Conservation (phyloP, 2,329 filamentous ascomycete genomes). For the Calonectria multiphialidica region DNA sequence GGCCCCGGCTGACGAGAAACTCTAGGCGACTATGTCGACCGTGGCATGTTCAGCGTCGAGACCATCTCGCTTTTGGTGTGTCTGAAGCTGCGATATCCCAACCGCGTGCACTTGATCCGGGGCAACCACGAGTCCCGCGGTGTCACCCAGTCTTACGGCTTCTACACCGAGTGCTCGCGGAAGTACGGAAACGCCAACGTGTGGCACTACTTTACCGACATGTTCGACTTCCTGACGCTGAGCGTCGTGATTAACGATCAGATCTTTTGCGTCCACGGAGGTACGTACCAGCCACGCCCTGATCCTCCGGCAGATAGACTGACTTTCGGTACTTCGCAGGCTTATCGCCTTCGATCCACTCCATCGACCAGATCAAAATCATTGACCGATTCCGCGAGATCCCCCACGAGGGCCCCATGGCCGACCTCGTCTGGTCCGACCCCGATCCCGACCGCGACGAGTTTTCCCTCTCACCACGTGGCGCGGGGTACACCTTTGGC, state of each 20-base stretch:
- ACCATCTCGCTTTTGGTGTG: conserved; percentile 98
- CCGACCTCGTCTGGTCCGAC: conserved; percentile 98
- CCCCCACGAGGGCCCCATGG: conserved; percentile 98
- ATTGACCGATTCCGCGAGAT: conserved; percentile 99
- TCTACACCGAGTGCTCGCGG: conserved; percentile 97
- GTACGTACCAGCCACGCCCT: conserved; percentile 52
- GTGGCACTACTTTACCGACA: conserved; percentile 99
- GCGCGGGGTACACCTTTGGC: conserved; percentile 97
- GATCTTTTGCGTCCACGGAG: conserved; percentile 98
- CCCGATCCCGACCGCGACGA: conserved; percentile 98
- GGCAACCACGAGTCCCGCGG: conserved; percentile 98
- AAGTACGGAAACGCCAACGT: conserved; percentile 99
- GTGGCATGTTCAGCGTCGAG: conserved; percentile 98
- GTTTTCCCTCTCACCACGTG: conserved; percentile 92
- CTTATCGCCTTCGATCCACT: conserved; percentile 91
- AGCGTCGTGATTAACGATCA: conserved; percentile 99
- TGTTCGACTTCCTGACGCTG: conserved; percentile 98
- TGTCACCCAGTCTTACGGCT: conserved; percentile 98
- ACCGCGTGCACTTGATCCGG: conserved; percentile 94
- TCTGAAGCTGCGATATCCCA: conserved; percentile 95
- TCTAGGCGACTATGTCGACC: conserved; percentile 95
- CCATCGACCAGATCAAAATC: conserved; percentile 99
- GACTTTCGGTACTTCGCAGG: conserved; percentile 57
- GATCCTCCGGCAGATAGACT: neutral
- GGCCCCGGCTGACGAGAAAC: too few relatives aligned